Base-by-base conservation (phyloP, 2,329 filamentous ascomycete genomes). In the Alternaria burnsii region DNA sequence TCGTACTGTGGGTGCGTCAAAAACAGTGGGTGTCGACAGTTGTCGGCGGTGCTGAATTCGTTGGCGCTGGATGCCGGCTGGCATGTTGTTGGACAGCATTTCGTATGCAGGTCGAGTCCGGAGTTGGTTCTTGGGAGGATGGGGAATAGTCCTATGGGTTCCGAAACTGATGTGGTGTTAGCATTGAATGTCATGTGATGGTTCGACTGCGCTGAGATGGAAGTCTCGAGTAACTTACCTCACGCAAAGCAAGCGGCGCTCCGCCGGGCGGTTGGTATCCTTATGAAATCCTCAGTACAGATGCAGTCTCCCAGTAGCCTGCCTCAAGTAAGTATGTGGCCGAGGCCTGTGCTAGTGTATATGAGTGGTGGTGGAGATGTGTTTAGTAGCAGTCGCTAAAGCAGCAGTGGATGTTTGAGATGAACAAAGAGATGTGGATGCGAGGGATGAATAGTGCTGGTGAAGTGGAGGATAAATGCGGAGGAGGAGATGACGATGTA, bases 41-140 rank as follows among this genome's bases (percentile, higher is more conserved):
- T 97, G 93, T 82, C 93, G 91, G 80, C 92, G 87, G 83, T 97
- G 93, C 81, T 88, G 86, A 82, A 88, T 87, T 79, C 89, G 87
- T 80, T 89, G 89, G 81, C 86, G 86, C 79, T 92, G 89, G 84
- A 92, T 88, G 84, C 85, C 88, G 82, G 85, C 88, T 76, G 87
- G 84, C 79, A 87, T 84, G 84, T 90, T 79, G 71, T 73, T 89
- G 82, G 91, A 91, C 89, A 93, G 89, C 91, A 94, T 94, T 82
- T 84, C 87, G 83, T 85, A 78, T 85, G 88, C 85, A 87, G 87
- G 84, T 85, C 73, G 83, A 91, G 88, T 90, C 87, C 88, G 89
- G 89, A 88, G 80, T 70, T 78, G 59, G 67, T 71, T 70, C 66
- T 76, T 20, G 20, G 71, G 72, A 74, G 78, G 72, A 74, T 42